Evolutionary conservation across 805 yeast genomes (phyloP).

Genomic region (Cyberlindnera sargentensis): DNA sequence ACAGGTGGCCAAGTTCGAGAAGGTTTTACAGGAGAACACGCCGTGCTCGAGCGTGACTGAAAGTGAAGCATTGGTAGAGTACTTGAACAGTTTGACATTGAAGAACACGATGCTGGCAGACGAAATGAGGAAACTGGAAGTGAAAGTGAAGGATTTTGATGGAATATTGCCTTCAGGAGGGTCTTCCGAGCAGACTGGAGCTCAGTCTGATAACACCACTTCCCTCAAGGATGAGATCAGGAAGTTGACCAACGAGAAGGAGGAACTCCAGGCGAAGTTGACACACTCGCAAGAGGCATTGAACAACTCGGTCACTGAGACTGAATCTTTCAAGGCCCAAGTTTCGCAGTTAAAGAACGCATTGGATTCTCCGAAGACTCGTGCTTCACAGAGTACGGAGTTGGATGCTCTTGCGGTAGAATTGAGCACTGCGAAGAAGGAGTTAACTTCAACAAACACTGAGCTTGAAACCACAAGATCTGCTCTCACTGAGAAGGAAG

Average conservation of each 20-base stretch:
- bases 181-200: too few species aligned
- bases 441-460: too few species aligned
- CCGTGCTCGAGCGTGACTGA: constrained; percentile 75
- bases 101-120: constrained; percentile 54
- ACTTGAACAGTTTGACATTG: constrained; percentile 52
- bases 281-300: constrained; percentile 1
- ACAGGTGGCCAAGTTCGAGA: constrained; percentile 57
- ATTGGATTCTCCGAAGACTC: too few species aligned
- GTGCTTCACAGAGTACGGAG: too few species aligned
- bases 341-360: not conserved
- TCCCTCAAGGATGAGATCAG: constrained; percentile 3
- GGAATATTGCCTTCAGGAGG: not conserved
- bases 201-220: too few species aligned
- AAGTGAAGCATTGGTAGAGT: constrained; percentile 61
- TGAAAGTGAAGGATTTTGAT: not conserved
- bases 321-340: not conserved
- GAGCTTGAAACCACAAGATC: too few species aligned
- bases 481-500: too few species aligned
- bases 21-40: constrained; percentile 65
- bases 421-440: too few species aligned
- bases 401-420: too few species aligned
- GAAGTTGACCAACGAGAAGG: constrained; percentile 3
- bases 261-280: constrained; percentile 9
- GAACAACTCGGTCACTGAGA: not conserved
- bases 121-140: constrained; percentile 46